phyloP scores from a whole-genome alignment of 371 early-diverging fungal genomes.

The Mycotypha africana region DNA sequence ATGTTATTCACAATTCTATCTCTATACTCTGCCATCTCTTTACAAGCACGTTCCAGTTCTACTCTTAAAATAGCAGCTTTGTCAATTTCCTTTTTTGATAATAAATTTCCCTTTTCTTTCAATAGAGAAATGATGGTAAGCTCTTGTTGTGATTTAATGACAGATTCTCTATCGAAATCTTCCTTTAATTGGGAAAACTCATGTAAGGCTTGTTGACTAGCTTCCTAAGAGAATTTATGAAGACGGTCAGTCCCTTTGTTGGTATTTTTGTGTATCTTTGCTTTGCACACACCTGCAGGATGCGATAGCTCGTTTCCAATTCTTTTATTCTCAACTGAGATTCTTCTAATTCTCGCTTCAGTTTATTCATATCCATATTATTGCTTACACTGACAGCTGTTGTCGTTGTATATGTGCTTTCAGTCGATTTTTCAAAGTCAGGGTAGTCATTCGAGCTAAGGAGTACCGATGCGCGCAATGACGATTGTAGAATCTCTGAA shows the following conservation, averaged over 20 bases:
- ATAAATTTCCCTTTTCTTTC: conserved; percentile 6
- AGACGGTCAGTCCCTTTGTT: background rate
- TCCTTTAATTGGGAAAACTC: conserved; percentile 19
- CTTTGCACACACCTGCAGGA: conserved; percentile 8
- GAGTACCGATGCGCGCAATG: conserved; percentile 10
- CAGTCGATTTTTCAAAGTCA: too few species aligned
- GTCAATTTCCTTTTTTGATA: conserved; percentile 21
- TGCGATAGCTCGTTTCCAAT: conserved; percentile 13
- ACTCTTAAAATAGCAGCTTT: conserved; percentile 11
- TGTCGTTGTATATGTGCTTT: too few species aligned
- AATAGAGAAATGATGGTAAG: conserved; percentile 8
- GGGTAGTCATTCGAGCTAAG: background rate
- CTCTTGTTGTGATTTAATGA: conserved; percentile 7
- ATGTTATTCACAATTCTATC: conserved; percentile 13
- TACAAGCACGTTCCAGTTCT: conserved; percentile 23
- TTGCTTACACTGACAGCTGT: background rate
- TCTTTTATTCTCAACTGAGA: conserved; percentile 11
- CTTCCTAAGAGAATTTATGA: conserved; percentile 2
- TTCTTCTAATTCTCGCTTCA: conserved; percentile 11
- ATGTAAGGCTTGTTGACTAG: conserved; percentile 22
- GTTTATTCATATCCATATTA: conserved; percentile 1
- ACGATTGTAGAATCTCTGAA: conserved; percentile 14
- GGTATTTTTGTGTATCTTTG: background rate
- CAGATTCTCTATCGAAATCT: conserved; percentile 10
- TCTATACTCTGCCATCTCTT: conserved; percentile 16